phyloP scores from a whole-genome alignment of 108 stramenopile genomes.

The Aurantiochytrium sp. region DNA sequence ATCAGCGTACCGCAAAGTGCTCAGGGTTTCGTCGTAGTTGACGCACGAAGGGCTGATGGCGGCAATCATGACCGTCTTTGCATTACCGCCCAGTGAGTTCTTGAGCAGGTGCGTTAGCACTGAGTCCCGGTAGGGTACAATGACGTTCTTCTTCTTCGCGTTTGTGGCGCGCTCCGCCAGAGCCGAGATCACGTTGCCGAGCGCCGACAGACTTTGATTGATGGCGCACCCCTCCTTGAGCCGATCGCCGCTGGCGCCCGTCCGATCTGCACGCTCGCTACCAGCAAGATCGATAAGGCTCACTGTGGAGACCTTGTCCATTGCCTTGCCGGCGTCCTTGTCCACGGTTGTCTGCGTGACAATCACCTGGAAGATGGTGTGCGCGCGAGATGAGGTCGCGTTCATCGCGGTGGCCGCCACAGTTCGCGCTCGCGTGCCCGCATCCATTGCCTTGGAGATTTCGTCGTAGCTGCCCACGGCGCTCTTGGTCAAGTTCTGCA shows the following conservation, averaged over 20 bases:
- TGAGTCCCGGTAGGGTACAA: constrained; percentile 39
- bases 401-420: constrained; percentile 58
- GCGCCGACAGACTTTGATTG: constrained; percentile 38
- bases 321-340: not conserved
- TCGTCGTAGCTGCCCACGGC: constrained; percentile 15
- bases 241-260: constrained; percentile 38
- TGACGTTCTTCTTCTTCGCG: not conserved
- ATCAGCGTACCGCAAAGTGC: constrained; percentile 44
- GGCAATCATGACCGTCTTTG: constrained; percentile 44
- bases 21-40: constrained; percentile 43
- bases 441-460: constrained; percentile 31
- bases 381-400: constrained; percentile 49
- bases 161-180: constrained; percentile 31
- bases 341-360: constrained; percentile 44
- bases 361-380: constrained; percentile 54
- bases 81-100: constrained; percentile 38
- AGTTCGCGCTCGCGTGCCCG: constrained; percentile 32
- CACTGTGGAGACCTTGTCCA: constrained; percentile 36
- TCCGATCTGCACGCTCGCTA: constrained; percentile 39
- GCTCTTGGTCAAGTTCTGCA: constrained; percentile 20
- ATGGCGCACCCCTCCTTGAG: constrained; percentile 44
- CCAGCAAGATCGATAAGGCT: constrained; percentile 49
- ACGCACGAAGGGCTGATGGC: constrained; percentile 25
- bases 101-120: constrained; percentile 35
- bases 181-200: constrained; percentile 41